phyloP scores from a whole-genome alignment of 202 grass and related monocot species.

The Eragrostis tef region DNA sequence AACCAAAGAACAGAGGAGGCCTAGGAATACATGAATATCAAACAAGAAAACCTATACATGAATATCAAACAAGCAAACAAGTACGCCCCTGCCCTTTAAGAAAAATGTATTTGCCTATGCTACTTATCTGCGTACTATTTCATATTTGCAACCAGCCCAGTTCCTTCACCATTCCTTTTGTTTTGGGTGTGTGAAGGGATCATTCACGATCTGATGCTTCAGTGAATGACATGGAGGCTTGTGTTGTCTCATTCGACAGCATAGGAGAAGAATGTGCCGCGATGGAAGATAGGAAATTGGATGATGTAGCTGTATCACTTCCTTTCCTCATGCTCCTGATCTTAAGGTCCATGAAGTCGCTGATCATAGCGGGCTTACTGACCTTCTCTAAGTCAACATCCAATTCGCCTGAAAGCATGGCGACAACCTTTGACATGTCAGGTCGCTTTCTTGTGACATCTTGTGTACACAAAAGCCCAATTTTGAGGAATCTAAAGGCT shows the following conservation, averaged over 20 bases:
- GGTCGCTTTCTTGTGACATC: constrained; percentile 61
- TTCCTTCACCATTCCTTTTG: constrained; percentile 46
- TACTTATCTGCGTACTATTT: constrained; percentile 26
- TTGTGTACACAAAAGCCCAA: constrained; percentile 76
- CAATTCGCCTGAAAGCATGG: constrained; percentile 56
- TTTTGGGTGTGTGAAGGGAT: not conserved
- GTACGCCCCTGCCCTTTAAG: not conserved
- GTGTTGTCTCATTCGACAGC: constrained; percentile 45
- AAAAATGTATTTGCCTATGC: constrained; percentile 13
- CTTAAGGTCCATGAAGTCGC: constrained; percentile 74
- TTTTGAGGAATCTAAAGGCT: constrained; percentile 62
- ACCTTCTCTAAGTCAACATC: constrained; percentile 53
- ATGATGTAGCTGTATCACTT: constrained; percentile 30
- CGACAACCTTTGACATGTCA: constrained; percentile 49
- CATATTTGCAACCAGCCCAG: constrained; percentile 5
- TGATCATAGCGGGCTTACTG: constrained; percentile 62
- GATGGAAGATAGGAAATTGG: constrained; percentile 45
- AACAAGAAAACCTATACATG: constrained; percentile 43
- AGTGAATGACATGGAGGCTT: constrained; percentile 66
- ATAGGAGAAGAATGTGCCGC: constrained; percentile 46
- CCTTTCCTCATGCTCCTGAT: constrained; percentile 63
- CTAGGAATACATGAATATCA: no score
- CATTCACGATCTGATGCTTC: constrained; percentile 57
- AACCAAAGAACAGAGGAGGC: no score
- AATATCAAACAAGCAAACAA: constrained; percentile 22